These are phyloP conservation scores for Populus davidiana DNA, from an alignment of 345 rosid genomes.

Conservation along the genomic window DNA sequence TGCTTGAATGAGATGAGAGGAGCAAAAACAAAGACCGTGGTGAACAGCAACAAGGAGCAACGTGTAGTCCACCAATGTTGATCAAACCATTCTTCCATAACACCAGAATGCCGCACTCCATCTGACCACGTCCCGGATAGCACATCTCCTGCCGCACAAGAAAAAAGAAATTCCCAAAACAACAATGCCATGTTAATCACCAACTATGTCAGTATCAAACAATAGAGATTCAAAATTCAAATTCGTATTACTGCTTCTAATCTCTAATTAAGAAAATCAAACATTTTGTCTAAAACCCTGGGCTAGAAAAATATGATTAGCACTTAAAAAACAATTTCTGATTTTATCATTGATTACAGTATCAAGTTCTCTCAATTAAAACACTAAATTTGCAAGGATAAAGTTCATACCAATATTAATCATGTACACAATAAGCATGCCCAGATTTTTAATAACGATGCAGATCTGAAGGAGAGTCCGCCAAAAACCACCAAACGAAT, in stretches of 20 bases:
- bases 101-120: conserved; percentile 49
- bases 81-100: conserved; percentile 58
- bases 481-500: conserved; percentile 46
- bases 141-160: conserved; percentile 50
- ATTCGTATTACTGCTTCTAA: too few relatives aligned
- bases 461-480: conserved; percentile 51
- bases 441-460: conserved; percentile 57
- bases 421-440: conserved; percentile 67
- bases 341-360: too few relatives aligned
- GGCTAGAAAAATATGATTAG: too few relatives aligned
- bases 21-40: conserved; percentile 47
- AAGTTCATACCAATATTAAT: conserved; percentile 49
- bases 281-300: too few relatives aligned
- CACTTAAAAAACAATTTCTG: too few relatives aligned
- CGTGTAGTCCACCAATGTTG: conserved; percentile 58
- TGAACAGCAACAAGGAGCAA: conserved; percentile 42
- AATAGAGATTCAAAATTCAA: neutral
- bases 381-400: neutral
- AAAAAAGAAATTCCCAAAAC: neutral
- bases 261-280: too few relatives aligned
- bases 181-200: neutral
- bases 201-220: conserved; percentile 6
- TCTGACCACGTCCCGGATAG: conserved; percentile 48
- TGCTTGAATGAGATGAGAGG: conserved; percentile 63
- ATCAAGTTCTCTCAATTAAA: too few relatives aligned